Evolutionary conservation across 805 yeast genomes (phyloP), one percentile per base, ranked within the genome.

Genomic region (Soucietia sequanensis): DNA sequence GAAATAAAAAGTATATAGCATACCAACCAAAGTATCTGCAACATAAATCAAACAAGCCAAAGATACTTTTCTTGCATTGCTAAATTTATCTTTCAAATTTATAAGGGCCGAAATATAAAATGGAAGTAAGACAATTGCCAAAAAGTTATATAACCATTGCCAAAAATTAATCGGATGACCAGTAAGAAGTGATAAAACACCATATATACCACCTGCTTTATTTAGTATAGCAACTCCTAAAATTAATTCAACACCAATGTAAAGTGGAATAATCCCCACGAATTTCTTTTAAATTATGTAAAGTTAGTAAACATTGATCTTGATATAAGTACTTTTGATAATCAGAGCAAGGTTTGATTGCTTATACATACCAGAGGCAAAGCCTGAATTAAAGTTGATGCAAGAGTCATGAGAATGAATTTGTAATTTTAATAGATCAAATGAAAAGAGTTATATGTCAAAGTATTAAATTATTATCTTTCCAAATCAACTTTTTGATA

Each of bases 121-220:
- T 3, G 89, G 79, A 28, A 90, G 61, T 5, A 80, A 68, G 3
- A 75, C 35, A 11, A 85, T 64, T 3, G 95, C 81, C 39, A 81
- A 56, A 12, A 83, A 47, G 57, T 90, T 88, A 45, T 81, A 78
- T 1, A 84, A 39, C 93, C 96, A 85, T 54, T 91, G 97, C 63
- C 84, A 65, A 41, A 81, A 75, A 40, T 80, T 81, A 36, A 90
- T 70, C 2, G 93, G 93, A 53, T 90, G 96, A 2, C 96, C 93
- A 0, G 97, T 90, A 51, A 91, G 75, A 17, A 91, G 58, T 1
- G 97, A 89, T 15, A 89, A 65, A 23, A 91, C 66, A 19, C 97
- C 99, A 58, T 83, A 91, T 14, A 80, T 68, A 7, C 98, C 96
- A 39, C 95, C 80, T 46, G 90, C 86, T 56, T 90, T 90, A 65